A percentile compares a stretch with the other conserved stretches of the same genome.
Conservation (phyloP, 768 basidiomycete genomes). For the Tephrocybe sp. region DNA sequence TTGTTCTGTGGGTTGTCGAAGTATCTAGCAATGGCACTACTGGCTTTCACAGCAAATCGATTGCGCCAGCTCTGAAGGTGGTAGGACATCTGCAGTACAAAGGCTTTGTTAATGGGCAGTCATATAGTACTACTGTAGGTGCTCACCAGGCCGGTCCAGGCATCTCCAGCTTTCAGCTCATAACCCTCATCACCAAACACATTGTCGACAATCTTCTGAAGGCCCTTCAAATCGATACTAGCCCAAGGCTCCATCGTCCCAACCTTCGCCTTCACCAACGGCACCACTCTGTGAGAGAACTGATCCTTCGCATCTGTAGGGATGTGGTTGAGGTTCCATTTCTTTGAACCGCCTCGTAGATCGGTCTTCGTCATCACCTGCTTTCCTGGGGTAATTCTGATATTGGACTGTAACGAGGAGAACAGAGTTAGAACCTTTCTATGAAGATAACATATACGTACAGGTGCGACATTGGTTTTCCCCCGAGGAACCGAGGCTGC, state of each 20-base stretch:
- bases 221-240: background rate
- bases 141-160: conserved; percentile 3
- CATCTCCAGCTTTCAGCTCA: background rate
- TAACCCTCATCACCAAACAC: background rate
- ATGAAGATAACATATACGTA: background rate
- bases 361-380: background rate
- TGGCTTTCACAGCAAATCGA: background rate
- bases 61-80: background rate
- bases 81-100: conserved; percentile 1
- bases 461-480: background rate
- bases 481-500: background rate
- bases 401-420: background rate
- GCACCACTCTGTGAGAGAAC: background rate
- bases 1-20: background rate
- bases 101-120: background rate
- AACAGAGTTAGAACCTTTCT: background rate
- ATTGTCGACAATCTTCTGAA: background rate
- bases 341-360: background rate
- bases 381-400: background rate
- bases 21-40: background rate
- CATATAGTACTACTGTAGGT: background rate
- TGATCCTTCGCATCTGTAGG: background rate
- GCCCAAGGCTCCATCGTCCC: background rate
- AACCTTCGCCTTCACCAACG: background rate
- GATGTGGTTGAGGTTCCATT: background rate